phyloP scores from a whole-genome alignment of 1,284 basidiomycete genomes.

The Leucoagaricus sp. region DNA sequence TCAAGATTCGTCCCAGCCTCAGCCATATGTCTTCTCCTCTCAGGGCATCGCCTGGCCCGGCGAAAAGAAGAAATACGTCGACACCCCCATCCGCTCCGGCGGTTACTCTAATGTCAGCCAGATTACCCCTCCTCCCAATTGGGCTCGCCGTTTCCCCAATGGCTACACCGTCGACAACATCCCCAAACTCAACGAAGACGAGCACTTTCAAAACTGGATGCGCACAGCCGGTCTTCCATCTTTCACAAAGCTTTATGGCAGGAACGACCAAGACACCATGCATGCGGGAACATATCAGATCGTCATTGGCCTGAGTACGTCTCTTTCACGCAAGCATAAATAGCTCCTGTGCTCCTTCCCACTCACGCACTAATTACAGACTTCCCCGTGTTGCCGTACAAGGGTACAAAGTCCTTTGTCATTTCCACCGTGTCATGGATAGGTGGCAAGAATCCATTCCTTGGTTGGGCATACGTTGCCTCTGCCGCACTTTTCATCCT shows the following conservation, averaged over 20 bases:
- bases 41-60: constrained; percentile 93
- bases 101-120: constrained; percentile 54
- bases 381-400: constrained; percentile 90
- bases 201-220: constrained; percentile 99
- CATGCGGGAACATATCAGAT: constrained; percentile 78
- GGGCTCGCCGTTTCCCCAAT: constrained; percentile 72
- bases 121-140: constrained; percentile 93
- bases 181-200: constrained; percentile 80
- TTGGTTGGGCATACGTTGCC: constrained; percentile 96
- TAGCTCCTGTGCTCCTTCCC: neutral
- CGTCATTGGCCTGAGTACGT: constrained; percentile 81
- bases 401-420: constrained; percentile 95
- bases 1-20: constrained; percentile 46
- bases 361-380: constrained; percentile 49
- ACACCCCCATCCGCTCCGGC: constrained; percentile 42
- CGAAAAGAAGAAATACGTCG: constrained; percentile 87
- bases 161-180: constrained; percentile 69
- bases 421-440: constrained; percentile 98
- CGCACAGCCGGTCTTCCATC: constrained; percentile 95
- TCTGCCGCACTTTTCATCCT: constrained; percentile 87
- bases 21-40: constrained; percentile 78
- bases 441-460: constrained; percentile 96
- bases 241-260: constrained; percentile 92
- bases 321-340: constrained; percentile 1
- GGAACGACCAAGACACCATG: constrained; percentile 85